Conservation (phyloP, 345 rosid genomes). For the Dipteronia dyeriana region DNA sequence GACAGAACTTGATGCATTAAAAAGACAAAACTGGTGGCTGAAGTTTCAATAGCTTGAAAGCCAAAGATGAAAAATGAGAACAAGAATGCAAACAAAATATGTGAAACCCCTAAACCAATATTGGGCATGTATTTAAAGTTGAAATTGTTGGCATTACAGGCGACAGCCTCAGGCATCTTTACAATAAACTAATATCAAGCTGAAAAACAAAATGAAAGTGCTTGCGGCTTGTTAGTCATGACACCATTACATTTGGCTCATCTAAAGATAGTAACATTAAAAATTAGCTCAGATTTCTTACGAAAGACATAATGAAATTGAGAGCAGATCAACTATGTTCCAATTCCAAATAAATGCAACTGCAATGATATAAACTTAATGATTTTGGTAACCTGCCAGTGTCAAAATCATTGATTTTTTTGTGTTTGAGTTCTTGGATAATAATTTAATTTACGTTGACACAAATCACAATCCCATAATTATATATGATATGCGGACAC, state of each 20-base stretch:
- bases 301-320: not conserved
- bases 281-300: not conserved
- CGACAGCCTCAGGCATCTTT: not conserved
- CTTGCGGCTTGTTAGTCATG: not conserved
- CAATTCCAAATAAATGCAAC: not conserved
- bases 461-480: too few relatives aligned
- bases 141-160: not conserved
- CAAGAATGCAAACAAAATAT: not conserved
- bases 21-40: not conserved
- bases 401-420: too few relatives aligned
- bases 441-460: too few relatives aligned
- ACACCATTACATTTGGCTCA: not conserved
- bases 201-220: not conserved
- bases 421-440: too few relatives aligned
- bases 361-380: not conserved
- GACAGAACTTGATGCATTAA: slow-evolving; percentile 9
- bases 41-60: slow-evolving; percentile 7
- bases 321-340: not conserved
- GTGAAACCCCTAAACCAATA: not conserved
- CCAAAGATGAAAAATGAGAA: not conserved
- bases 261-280: not conserved
- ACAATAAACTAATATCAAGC: not conserved
- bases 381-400: not conserved
- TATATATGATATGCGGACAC: too few relatives aligned
- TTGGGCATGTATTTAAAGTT: not conserved